Percentiles rank a stretch among this genome's conserved stretches.
phyloP scores from a whole-genome alignment of 495 filamentous ascomycete genomes.

The Baudoinia panamericana region DNA sequence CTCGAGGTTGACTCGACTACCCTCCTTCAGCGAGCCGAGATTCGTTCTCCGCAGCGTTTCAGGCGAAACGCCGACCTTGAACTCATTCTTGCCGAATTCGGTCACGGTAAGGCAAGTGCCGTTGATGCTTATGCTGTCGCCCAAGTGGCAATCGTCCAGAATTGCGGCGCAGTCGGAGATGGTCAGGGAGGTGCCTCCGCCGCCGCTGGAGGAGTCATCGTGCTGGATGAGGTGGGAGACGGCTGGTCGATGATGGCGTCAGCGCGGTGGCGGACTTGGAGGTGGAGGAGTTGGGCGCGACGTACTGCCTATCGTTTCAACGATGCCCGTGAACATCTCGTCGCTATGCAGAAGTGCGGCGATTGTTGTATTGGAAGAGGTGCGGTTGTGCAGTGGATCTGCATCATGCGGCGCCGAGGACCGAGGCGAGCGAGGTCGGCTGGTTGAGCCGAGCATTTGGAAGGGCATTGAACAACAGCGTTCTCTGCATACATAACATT shows the following conservation, averaged over 20 bases:
- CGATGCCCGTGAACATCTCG: slow-evolving; percentile 96
- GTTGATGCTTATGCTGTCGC: slow-evolving; percentile 89
- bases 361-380: too few species aligned
- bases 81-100: slow-evolving; percentile 49
- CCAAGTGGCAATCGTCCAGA: slow-evolving; percentile 67
- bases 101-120: slow-evolving; percentile 92
- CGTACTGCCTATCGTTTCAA: slow-evolving; percentile 88
- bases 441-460: too few species aligned
- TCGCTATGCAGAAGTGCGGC: too few species aligned
- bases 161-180: slow-evolving; percentile 64
- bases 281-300: slow-evolving; percentile 12
- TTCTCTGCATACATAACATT: too few species aligned
- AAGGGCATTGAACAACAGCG: too few species aligned
- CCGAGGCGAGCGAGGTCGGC: too few species aligned
- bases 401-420: too few species aligned
- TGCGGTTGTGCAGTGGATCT: too few species aligned
- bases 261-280: slow-evolving; percentile 19
- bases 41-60: slow-evolving; percentile 95
- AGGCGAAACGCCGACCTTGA: slow-evolving; percentile 90
- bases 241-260: slow-evolving; percentile 43
- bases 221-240: slow-evolving; percentile 68
- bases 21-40: slow-evolving; percentile 52
- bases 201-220: slow-evolving; percentile 53
- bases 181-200: slow-evolving; percentile 77
- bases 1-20: slow-evolving; percentile 73